Evolutionary conservation across 345 rosid genomes (phyloP).

Genomic region (Limnanthes douglasii): DNA sequence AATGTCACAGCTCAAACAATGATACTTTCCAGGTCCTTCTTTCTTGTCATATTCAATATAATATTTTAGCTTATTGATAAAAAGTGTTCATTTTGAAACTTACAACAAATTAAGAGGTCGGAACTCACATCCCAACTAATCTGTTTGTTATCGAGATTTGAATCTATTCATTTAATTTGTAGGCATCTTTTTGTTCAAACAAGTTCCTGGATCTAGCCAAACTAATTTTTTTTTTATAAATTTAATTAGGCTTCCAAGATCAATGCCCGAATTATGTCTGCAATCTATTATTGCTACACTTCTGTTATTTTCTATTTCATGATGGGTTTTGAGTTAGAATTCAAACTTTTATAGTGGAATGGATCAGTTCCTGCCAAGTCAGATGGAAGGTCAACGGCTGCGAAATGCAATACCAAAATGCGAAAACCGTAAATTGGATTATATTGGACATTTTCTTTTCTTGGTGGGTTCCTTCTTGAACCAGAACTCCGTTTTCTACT

Average conservation of each 20-base stretch:
- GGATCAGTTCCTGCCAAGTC: constrained; percentile 66
- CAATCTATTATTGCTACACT: neutral
- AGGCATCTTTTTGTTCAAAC: no score
- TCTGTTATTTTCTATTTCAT: no score
- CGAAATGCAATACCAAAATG: constrained; percentile 25
- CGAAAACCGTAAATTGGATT: constrained; percentile 31
- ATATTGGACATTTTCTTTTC: constrained; percentile 66
- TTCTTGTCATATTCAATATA: neutral
- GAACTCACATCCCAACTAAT: no score
- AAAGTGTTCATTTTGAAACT: no score
- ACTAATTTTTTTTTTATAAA: no score
- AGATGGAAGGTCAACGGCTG: constrained; percentile 50
- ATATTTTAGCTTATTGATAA: no score
- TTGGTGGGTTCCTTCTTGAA: constrained; percentile 46
- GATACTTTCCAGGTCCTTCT: constrained; percentile 37
- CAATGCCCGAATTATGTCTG: no score
- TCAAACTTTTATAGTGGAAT: constrained; percentile 45
- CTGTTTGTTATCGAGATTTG: no score
- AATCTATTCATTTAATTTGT: neutral
- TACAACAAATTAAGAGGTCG: no score
- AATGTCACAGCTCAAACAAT: constrained; percentile 42
- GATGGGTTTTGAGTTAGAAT: no score
- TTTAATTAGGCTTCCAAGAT: no score
- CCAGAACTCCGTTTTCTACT: neutral
- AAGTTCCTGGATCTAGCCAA: neutral